These are phyloP conservation scores for Dactylellina drechsleri DNA, from an alignment of 2,329 filamentous ascomycete genomes.

Conservation along the genomic window DNA sequence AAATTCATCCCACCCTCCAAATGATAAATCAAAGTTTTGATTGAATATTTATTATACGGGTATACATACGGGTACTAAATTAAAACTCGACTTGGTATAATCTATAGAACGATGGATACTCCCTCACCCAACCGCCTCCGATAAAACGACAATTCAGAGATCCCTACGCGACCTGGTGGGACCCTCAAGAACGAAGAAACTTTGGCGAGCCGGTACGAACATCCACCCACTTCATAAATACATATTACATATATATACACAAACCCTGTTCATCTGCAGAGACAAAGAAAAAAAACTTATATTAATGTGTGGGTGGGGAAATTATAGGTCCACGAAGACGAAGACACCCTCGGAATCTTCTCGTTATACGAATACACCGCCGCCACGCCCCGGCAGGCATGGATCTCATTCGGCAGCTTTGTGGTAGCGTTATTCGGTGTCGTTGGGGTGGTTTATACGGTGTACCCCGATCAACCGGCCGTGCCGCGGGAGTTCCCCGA, in stretches of 20 bases:
- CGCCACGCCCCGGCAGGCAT: conserved; percentile 75
- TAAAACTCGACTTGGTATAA: too few relatives aligned
- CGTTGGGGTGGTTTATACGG: conserved; percentile 73
- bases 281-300: neutral
- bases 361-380: conserved; percentile 85
- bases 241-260: neutral
- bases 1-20: neutral
- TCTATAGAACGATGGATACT: conserved; percentile 84
- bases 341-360: conserved; percentile 91
- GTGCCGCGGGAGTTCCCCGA: conserved; percentile 75
- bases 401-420: conserved; percentile 75
- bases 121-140: conserved; percentile 73
- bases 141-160: conserved; percentile 93
- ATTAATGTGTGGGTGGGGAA: too few relatives aligned
- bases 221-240: neutral
- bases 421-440: conserved; percentile 72
- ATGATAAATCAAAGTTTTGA: neutral
- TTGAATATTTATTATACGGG: too few relatives aligned
- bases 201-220: conserved; percentile 81
- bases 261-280: neutral
- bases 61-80: too few relatives aligned
- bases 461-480: conserved; percentile 77
- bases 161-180: conserved; percentile 94
- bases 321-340: conserved; percentile 82
- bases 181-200: conserved; percentile 96